Evolutionary conservation across 768 basidiomycete species (phyloP).

Genomic region (Cystobasidium tubakii): DNA sequence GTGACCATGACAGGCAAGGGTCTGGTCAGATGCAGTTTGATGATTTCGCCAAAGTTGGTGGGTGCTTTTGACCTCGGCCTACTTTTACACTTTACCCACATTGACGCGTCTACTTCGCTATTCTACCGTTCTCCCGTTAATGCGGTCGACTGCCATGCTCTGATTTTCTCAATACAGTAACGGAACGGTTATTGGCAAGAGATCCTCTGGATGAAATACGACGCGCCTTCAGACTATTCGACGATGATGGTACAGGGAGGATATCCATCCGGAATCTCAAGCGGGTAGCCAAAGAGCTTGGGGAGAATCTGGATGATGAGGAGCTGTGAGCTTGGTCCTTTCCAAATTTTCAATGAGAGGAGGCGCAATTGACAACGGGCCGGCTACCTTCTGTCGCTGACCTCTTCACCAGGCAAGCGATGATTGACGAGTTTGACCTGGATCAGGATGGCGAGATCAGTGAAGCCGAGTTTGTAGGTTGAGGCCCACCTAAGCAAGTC

Average conservation of each 20-base stretch:
- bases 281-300: slow-evolving; percentile 92
- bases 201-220: slow-evolving; percentile 96
- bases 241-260: slow-evolving; percentile 91
- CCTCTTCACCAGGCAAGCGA: slow-evolving; percentile 69
- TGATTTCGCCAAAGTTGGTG: slow-evolving; percentile 87
- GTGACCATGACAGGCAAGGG: slow-evolving; percentile 59
- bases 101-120: neutral
- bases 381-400: neutral
- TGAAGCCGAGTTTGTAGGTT: slow-evolving; percentile 71
- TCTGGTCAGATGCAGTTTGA: slow-evolving; percentile 74
- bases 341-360: neutral
- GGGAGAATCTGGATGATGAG: slow-evolving; percentile 88
- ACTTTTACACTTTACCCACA: neutral
- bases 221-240: slow-evolving; percentile 91
- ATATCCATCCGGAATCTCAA: slow-evolving; percentile 84
- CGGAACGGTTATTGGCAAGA: slow-evolving; percentile 80
- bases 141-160: too few relatives aligned
- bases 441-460: slow-evolving; percentile 97
- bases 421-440: slow-evolving; percentile 99
- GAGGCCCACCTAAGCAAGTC: neutral
- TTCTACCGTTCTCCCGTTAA: too few relatives aligned
- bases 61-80: slow-evolving; percentile 47
- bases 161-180: too few relatives aligned
- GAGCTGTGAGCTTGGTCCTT: slow-evolving; percentile 67
- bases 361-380: too few relatives aligned